Percentiles rank a stretch among this genome's conserved stretches.
phyloP scores from a whole-genome alignment of 352 stramenopile species.

The Phytophthora palmivora region DNA sequence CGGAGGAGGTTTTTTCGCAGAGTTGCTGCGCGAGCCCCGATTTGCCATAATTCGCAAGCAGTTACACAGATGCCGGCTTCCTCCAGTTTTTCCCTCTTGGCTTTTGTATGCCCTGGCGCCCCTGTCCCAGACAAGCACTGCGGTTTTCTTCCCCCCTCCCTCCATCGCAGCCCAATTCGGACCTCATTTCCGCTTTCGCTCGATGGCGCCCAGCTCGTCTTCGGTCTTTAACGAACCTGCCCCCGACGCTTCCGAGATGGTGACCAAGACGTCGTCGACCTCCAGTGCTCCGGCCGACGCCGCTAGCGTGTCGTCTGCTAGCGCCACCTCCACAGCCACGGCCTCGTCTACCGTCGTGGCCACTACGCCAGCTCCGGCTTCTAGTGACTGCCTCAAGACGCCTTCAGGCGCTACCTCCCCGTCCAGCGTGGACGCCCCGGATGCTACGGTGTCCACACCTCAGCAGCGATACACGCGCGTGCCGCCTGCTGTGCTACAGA shows the following conservation, averaged over 20 bases:
- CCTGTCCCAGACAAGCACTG: conserved; percentile 37
- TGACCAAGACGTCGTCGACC: conserved; percentile 45
- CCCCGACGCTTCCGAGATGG: conserved; percentile 41
- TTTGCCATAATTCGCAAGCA: conserved; percentile 39
- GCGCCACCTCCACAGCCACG: conserved; percentile 35
- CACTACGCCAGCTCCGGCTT: conserved; percentile 18
- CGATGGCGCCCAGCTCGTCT: conserved; percentile 66
- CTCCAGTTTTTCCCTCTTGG: conserved; percentile 30
- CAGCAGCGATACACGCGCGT: conserved; percentile 51
- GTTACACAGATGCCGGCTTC: conserved; percentile 42
- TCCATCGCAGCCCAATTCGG: no score
- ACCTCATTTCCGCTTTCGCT: conserved; percentile 52
- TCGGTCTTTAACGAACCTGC: conserved; percentile 66
- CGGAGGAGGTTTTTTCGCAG: conserved; percentile 18
- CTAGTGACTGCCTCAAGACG: conserved; percentile 39
- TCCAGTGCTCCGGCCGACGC: conserved; percentile 31
- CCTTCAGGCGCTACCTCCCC: conserved; percentile 18
- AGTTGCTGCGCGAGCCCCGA: conserved; percentile 8
- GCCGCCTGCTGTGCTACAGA: conserved; percentile 53
- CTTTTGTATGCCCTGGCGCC: conserved; percentile 41
- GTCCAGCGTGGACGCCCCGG: conserved; percentile 25
- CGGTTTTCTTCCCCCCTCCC: conserved; percentile 43
- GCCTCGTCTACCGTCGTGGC: conserved; percentile 37
- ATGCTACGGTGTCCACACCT: not conserved
- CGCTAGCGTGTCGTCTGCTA: conserved; percentile 39